A percentile compares a stretch with the other conserved stretches of the same genome.
phyloP scores from a whole-genome alignment of 805 yeast genomes.

The Cyberlindnera xishuangbannaensis region DNA sequence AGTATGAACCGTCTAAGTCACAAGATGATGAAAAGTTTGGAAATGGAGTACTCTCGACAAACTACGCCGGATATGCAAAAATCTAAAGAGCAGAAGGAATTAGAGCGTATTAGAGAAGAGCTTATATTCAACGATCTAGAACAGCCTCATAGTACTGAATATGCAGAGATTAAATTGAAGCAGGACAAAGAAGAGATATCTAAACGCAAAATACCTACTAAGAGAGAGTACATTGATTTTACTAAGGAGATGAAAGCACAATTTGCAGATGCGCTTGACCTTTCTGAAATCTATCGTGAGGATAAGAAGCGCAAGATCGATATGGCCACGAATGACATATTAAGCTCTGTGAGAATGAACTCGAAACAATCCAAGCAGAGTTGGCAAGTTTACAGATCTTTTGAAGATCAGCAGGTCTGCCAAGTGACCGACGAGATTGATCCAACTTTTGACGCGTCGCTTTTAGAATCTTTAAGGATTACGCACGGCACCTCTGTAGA shows the following conservation, averaged over 20 bases:
- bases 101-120: constrained; percentile 36
- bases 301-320: constrained; percentile 30
- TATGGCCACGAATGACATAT: constrained; percentile 40
- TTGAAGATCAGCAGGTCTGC: constrained; percentile 22
- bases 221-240: constrained; percentile 19
- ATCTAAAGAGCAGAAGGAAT: constrained; percentile 32
- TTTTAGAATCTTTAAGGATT: constrained; percentile 47
- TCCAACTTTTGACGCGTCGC: constrained; percentile 28
- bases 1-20: constrained; percentile 88
- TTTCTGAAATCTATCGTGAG: constrained; percentile 23
- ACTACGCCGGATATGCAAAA: constrained; percentile 29
- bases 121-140: constrained; percentile 47
- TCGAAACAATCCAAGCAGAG: constrained; percentile 48
- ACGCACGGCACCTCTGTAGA: constrained; percentile 72
- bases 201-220: constrained; percentile 16
- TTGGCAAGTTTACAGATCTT: constrained; percentile 30
- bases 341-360: constrained; percentile 43
- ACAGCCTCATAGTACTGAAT: constrained; percentile 40
- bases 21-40: constrained; percentile 61
- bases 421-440: constrained; percentile 27
- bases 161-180: constrained; percentile 37
- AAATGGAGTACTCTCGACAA: constrained; percentile 35
- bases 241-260: constrained; percentile 18
- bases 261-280: constrained; percentile 20
- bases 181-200: constrained; percentile 14